Percentiles rank a stretch among this genome's conserved stretches.
Evolutionary conservation across 805 yeast genomes (phyloP).

Genomic region (Cyberlindnera mississippiensis): DNA sequence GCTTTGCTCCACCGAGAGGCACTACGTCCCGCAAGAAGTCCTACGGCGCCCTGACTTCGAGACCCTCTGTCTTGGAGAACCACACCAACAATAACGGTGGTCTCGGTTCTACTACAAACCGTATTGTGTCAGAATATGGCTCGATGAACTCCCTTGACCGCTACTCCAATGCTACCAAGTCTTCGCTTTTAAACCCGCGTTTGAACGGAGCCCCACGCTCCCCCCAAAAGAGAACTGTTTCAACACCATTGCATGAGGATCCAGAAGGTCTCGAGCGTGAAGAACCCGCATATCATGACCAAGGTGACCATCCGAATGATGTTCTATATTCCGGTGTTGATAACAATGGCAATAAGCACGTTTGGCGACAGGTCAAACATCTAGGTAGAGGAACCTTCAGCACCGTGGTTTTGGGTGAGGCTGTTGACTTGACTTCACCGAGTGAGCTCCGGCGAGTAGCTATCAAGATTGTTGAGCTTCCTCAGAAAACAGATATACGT

Average conservation of each 20-base stretch:
- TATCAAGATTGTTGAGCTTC: constrained; percentile 56
- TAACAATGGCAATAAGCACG: constrained; percentile 8
- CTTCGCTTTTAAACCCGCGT: constrained; percentile 3
- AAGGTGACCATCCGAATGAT: background rate
- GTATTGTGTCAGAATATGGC: constrained; percentile 38
- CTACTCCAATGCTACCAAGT: constrained; percentile 4
- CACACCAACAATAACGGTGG: background rate
- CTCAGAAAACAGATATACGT: constrained; percentile 37
- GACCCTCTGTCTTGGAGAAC: constrained; percentile 10
- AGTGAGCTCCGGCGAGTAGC: constrained; percentile 46
- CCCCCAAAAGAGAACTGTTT: constrained; percentile 20
- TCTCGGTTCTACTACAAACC: background rate
- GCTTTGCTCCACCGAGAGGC: background rate
- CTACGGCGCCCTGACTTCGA: constrained; percentile 19
- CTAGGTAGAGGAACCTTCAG: constrained; percentile 72
- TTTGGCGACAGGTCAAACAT: constrained; percentile 35
- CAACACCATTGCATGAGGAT: constrained; percentile 13
- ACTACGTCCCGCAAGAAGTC: constrained; percentile 6
- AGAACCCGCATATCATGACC: background rate
- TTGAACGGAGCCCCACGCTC: constrained; percentile 5
- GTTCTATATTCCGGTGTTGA: constrained; percentile 19
- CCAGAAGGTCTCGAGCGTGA: constrained; percentile 14
- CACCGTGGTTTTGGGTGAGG: constrained; percentile 49
- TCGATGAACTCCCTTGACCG: constrained; percentile 21
- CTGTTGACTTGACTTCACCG: constrained; percentile 21